Conservation (phyloP, 2,329 filamentous ascomycete species). For the Alternaria consortialis region DNA sequence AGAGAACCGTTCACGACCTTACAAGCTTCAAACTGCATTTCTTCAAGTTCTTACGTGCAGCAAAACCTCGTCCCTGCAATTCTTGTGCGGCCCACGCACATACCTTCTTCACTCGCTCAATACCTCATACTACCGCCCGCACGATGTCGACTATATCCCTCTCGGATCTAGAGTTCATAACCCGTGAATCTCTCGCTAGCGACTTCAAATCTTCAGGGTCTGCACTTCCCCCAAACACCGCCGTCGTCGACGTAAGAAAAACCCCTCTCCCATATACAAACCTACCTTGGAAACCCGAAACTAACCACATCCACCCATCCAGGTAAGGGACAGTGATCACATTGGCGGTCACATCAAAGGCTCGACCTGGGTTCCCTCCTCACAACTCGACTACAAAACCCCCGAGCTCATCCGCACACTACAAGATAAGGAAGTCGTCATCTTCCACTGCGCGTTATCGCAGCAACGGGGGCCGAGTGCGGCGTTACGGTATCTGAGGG, state of each 20-base stretch:
- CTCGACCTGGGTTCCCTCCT: slow-evolving; percentile 77
- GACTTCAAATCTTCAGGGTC: slow-evolving; percentile 62
- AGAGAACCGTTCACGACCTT: not conserved
- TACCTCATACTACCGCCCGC: not conserved
- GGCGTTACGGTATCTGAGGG: slow-evolving; percentile 79
- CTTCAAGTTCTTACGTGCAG: not conserved
- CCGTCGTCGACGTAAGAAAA: slow-evolving; percentile 60
- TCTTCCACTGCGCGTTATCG: slow-evolving; percentile 94
- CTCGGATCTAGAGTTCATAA: slow-evolving; percentile 73
- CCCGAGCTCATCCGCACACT: slow-evolving; percentile 84
- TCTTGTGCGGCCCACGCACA: not conserved
- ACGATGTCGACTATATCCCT: slow-evolving; percentile 58
- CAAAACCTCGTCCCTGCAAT: not conserved
- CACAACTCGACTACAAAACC: slow-evolving; percentile 76
- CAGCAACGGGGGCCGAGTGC: slow-evolving; percentile 90
- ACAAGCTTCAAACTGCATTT: slow-evolving; percentile 3
- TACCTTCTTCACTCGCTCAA: not conserved
- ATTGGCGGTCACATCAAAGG: slow-evolving; percentile 88
- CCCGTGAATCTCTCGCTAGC: slow-evolving; percentile 70
- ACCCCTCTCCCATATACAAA: slow-evolving; percentile 51
- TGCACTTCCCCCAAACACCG: slow-evolving; percentile 72
- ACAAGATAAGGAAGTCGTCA: slow-evolving; percentile 78
- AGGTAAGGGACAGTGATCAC: slow-evolving; percentile 91
- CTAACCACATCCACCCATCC: slow-evolving; percentile 74
- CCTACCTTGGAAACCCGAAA: not conserved